Evolutionary conservation across 1,139 yeast genomes (phyloP), one percentile per base, ranked within the genome.

Genomic region (Yamadazyma atlantica): DNA sequence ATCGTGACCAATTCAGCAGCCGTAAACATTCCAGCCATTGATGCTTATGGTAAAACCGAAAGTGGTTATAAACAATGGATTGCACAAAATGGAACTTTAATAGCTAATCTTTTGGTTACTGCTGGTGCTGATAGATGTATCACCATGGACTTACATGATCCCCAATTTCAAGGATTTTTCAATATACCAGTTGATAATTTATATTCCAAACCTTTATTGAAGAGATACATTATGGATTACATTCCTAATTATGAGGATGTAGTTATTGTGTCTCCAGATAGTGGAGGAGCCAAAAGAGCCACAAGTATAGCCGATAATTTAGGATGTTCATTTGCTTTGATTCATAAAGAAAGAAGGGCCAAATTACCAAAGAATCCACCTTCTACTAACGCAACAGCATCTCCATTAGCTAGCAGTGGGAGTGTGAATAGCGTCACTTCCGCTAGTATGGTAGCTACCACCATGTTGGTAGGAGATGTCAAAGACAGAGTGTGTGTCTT

Each of bases 201-300:
- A 46, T 86, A 87, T 60, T 85, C 92, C 39, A 84, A 85, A 57
- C 96, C 96, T 3, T 66, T 88, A 39, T 69, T 88, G 42, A 88
- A 85, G 60, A 84, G 85, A 49, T 90, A 86, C 60, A 87, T 90
- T 42, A 71, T 77, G 22, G 81, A 84, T 47, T 73, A 72, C 46
- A 80, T 89, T 38, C 90, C 94, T 13, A 65, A 85, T 48, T 86
- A 80, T 58, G 77, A 77, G 45, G 83, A 87, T 27, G 84, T 89
- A 39, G 95, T 89, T 10, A 80, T 90, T 49, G 96, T 90, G 22
- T 86, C 96, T 1, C 97, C 97, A 0, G 97, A 90, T 63, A 90
- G 96, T 35, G 97, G 97, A 55, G 98, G 97, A 44, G 97, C 97
- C 35, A 92, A 92, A 59, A 72, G 97, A 47, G 97, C 98, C 24